These are phyloP conservation scores for Lactifluus piperatus DNA, from an alignment of 768 basidiomycete species.

Conservation along the genomic window DNA sequence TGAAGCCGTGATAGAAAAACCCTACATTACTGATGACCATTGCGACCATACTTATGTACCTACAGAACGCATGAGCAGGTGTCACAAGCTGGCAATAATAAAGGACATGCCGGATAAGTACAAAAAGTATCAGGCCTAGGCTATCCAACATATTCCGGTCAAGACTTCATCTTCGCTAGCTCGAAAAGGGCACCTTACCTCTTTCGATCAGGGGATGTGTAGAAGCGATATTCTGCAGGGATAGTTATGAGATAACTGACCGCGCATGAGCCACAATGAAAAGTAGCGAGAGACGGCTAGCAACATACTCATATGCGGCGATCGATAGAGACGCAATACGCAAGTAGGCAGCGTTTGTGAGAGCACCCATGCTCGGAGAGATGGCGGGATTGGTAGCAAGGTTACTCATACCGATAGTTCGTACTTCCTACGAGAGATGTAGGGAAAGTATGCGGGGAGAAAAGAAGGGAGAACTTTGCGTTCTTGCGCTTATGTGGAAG, in stretches of 20 bases:
- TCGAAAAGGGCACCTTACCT: not conserved
- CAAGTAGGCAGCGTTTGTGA: too few relatives aligned
- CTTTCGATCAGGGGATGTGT: not conserved
- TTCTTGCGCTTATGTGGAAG: too few relatives aligned
- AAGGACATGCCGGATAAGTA: constrained; percentile 13
- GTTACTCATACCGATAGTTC: too few relatives aligned
- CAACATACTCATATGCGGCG: too few relatives aligned
- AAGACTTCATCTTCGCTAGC: not conserved
- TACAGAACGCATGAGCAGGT: too few relatives aligned
- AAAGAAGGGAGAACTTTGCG: too few relatives aligned
- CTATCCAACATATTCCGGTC: not conserved
- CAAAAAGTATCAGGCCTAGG: constrained; percentile 13
- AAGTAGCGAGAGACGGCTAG: not conserved
- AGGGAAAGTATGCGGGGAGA: too few relatives aligned
- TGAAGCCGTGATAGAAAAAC: constrained; percentile 51
- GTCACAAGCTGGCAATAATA: constrained; percentile 12
- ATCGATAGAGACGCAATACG: too few relatives aligned
- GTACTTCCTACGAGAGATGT: too few relatives aligned
- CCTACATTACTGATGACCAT: constrained; percentile 48
- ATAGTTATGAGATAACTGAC: constrained; percentile 17
- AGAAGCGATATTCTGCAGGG: constrained; percentile 15
- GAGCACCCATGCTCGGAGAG: too few relatives aligned
- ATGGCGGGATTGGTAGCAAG: too few relatives aligned
- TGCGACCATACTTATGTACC: constrained; percentile 37
- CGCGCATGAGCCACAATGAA: not conserved